Base-by-base conservation (phyloP, 2,329 filamentous ascomycete species). In the Aureobasidium pullulans region DNA sequence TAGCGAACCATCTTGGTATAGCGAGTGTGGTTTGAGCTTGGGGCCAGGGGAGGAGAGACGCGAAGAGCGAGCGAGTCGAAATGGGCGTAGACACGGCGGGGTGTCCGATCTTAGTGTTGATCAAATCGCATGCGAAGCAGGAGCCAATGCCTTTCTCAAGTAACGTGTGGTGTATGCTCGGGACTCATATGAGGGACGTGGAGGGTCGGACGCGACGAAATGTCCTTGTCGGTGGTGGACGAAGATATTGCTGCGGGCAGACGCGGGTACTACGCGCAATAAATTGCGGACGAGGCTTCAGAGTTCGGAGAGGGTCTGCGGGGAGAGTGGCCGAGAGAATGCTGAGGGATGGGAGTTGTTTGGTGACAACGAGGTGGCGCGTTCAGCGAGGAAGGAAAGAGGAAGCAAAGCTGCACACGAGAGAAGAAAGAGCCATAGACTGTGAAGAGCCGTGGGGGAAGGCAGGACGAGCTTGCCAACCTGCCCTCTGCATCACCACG, bases 231-330 rank as follows among this genome's bases (percentile, higher is more conserved):
- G 61, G 62, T 64, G 62, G 52, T 57, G 57, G 39, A 48, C 56
- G 50, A 56, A 34, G 42, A 60, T 47, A 48, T 49, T 62, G 52
- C 52, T 61, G 58, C 52, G 59, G 43, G 48, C 37, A 59, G 47
- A 53, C 43, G 60, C 54, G 60, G 56, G 50, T 60, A 68, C 65
- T 69, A 71, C 72, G 71, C 72, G 75, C 71, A 71, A 75, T 75
- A 76, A 73, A 75, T 75, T 48, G 34, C 32, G 47, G 39, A 52
- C 46, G 37, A 52, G 52, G 52, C 40, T 46, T 56, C 40, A 46
- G 31, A 56, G n/a, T 40, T 46, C 37, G 37, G 52, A 44, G 52
- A 44, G 52, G 52, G 40, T 44, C 40, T 56, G 52, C 52, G 52
- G 52, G 40, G 52, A 46, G 29, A 16, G 43, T 42, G 54, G 46